phyloP scores from a whole-genome alignment of 2,329 filamentous ascomycete genomes.

The Verticillium klebahnii region DNA sequence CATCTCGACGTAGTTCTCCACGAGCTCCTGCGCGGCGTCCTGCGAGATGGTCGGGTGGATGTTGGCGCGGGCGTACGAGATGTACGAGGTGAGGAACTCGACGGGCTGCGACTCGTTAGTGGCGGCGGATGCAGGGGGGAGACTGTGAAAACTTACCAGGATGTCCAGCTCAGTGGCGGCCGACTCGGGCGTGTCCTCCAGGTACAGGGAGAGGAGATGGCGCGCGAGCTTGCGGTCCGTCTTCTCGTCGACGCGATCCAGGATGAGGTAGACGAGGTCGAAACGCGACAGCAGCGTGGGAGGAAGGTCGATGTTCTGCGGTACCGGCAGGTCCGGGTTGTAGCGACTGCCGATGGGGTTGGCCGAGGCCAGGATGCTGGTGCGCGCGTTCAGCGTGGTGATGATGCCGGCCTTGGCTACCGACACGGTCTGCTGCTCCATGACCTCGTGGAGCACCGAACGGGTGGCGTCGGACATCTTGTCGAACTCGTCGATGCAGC shows the following conservation, averaged over 20 bases:
- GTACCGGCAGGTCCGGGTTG: slow-evolving; percentile 91
- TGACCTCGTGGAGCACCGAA: slow-evolving; percentile 81
- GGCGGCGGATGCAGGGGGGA: not conserved
- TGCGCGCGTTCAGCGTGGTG: slow-evolving; percentile 92
- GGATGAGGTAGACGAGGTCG: slow-evolving; percentile 92
- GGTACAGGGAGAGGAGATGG: slow-evolving; percentile 92
- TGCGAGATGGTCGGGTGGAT: slow-evolving; percentile 79
- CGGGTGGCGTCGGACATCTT: slow-evolving; percentile 79
- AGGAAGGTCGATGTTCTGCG: slow-evolving; percentile 95
- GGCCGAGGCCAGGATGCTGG: slow-evolving; percentile 91
- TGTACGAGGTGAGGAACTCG: slow-evolving; percentile 94
- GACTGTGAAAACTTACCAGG: slow-evolving; percentile 54
- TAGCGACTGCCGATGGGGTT: slow-evolving; percentile 98
- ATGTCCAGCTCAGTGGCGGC: slow-evolving; percentile 71
- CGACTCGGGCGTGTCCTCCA: slow-evolving; percentile 90
- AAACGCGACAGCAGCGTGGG: slow-evolving; percentile 94
- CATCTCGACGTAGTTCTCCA: slow-evolving; percentile 89
- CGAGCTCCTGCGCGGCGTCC: slow-evolving; percentile 77
- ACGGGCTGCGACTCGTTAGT: slow-evolving; percentile 58
- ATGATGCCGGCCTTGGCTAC: slow-evolving; percentile 92
- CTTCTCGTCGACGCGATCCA: slow-evolving; percentile 89
- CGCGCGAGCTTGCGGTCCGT: slow-evolving; percentile 83
- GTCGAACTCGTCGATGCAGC: slow-evolving; percentile 82
- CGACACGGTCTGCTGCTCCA: slow-evolving; percentile 83
- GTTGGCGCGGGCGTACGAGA: slow-evolving; percentile 87